A percentile compares a stretch with the other conserved stretches of the same genome.
Evolutionary conservation across 495 filamentous ascomycete genomes (phyloP).

Genomic region (Podospora pseudocomata): DNA sequence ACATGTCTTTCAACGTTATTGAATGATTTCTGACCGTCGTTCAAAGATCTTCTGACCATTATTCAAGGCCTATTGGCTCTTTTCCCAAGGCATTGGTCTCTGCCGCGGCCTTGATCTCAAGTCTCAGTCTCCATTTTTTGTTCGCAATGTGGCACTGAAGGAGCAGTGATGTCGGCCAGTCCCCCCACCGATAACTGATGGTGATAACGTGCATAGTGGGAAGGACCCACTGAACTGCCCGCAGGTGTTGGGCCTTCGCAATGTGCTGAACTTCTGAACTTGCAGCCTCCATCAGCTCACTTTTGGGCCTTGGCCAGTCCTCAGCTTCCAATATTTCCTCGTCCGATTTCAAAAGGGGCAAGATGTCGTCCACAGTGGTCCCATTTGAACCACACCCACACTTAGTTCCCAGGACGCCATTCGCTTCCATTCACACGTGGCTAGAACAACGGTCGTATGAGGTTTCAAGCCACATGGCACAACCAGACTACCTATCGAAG

Average conservation of each 20-base stretch:
- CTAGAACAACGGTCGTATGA: background rate
- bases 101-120: too few species aligned
- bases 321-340: background rate
- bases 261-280: background rate
- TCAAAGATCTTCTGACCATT: too few species aligned
- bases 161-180: background rate
- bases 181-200: background rate
- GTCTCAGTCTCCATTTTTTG: too few species aligned
- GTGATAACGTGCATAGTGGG: background rate
- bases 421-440: background rate
- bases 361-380: background rate
- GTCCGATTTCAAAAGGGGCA: background rate
- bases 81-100: too few species aligned
- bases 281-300: background rate
- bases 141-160: background rate
- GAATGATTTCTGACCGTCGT: too few species aligned
- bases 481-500: background rate
- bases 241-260: background rate
- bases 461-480: background rate
- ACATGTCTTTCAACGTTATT: too few species aligned
- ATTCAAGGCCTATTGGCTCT: too few species aligned
- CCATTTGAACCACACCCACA: background rate
- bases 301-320: background rate
- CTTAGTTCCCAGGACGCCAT: background rate
- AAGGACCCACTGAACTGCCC: background rate